Evolutionary conservation across 495 filamentous ascomycete genomes (phyloP).

Genomic region (Chaetomium cochliodes): DNA sequence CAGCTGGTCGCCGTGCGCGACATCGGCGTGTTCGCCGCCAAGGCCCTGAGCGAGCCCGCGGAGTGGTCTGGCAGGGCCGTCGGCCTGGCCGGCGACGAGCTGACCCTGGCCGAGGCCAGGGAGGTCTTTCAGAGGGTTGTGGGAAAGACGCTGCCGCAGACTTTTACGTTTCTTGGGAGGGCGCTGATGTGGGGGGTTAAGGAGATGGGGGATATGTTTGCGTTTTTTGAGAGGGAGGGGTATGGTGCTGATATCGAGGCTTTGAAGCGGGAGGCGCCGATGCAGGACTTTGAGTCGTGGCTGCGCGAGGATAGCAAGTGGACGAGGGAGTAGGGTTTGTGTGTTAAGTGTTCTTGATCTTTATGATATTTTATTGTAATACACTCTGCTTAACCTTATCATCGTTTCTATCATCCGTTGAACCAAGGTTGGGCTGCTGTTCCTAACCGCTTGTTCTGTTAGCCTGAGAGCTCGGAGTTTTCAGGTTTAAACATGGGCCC

Average conservation of each 20-base stretch:
- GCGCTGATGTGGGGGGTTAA: conserved; percentile 46
- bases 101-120: conserved; percentile 40
- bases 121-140: conserved; percentile 51
- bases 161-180: conserved; percentile 45
- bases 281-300: conserved; percentile 62
- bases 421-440: too few species aligned
- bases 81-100: conserved; percentile 34
- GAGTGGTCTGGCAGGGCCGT: conserved; percentile 36
- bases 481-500: too few species aligned
- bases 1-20: conserved; percentile 60
- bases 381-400: background rate
- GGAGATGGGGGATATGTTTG: conserved; percentile 61
- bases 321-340: conserved; percentile 2
- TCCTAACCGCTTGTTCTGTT: too few species aligned
- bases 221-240: conserved; percentile 61
- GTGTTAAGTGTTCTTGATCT: background rate
- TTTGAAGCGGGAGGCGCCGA: conserved; percentile 48
- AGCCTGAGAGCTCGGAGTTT: too few species aligned
- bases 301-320: conserved; percentile 55
- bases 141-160: conserved; percentile 51
- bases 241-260: conserved; percentile 59
- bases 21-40: conserved; percentile 63
- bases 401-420: background rate
- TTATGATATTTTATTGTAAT: background rate
- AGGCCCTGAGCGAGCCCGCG: conserved; percentile 49